phyloP scores from a whole-genome alignment of 441 rosid species.

The Theobroma grandiflorum region DNA sequence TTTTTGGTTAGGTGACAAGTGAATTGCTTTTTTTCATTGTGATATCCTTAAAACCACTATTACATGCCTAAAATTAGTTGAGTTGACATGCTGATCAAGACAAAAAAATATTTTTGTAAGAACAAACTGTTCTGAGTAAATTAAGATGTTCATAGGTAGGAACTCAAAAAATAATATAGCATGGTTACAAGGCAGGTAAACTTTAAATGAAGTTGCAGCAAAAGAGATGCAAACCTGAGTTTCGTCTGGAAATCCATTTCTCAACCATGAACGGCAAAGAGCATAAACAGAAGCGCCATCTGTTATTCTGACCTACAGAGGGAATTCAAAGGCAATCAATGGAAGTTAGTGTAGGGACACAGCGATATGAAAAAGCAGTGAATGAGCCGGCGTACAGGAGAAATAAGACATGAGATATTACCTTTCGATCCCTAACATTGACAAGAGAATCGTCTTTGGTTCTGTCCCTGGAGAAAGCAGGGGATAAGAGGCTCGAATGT shows the following conservation, averaged over 20 bases:
- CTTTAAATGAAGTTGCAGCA: slow-evolving; percentile 14
- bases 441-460: slow-evolving; percentile 53
- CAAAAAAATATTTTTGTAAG: background rate
- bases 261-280: slow-evolving; percentile 93
- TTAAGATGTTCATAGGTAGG: background rate
- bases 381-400: background rate
- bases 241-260: slow-evolving; percentile 82
- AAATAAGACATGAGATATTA: slow-evolving; percentile 26
- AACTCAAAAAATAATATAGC: background rate
- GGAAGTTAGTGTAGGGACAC: background rate
- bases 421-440: slow-evolving; percentile 67
- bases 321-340: slow-evolving; percentile 28
- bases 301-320: slow-evolving; percentile 65
- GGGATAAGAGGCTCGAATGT: background rate
- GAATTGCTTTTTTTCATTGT: background rate
- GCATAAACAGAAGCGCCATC: slow-evolving; percentile 80
- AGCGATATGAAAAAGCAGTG: slow-evolving; percentile 5
- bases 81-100: background rate
- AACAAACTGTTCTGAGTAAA: background rate
- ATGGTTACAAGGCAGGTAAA: slow-evolving; percentile 16
- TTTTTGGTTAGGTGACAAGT: background rate
- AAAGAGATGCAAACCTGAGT: slow-evolving; percentile 56
- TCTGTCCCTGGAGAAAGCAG: slow-evolving; percentile 42
- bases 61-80: background rate
- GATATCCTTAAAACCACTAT: background rate